A percentile compares a stretch with the other conserved stretches of the same genome.
Evolutionary conservation across 2,329 filamentous ascomycete genomes (phyloP).

Genomic region (Trichoderma cornu-damae): DNA sequence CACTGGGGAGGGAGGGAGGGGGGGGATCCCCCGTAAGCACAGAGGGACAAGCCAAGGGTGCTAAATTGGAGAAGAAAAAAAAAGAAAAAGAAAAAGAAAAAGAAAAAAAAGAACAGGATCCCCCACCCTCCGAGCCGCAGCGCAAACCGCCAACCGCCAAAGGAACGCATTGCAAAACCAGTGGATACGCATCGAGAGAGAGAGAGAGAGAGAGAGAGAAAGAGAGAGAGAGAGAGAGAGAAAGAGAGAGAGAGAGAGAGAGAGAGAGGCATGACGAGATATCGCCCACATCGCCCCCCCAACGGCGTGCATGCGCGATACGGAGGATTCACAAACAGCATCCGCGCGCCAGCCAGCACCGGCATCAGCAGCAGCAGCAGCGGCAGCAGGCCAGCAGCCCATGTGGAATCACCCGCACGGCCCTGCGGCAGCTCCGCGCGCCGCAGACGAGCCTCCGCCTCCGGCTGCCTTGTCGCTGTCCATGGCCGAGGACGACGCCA

Average conservation of each 20-base stretch:
- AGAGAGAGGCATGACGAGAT: conserved; percentile 7
- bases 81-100: too few species aligned
- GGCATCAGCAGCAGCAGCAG: background rate
- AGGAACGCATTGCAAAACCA: too few species aligned
- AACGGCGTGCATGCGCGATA: conserved; percentile 7
- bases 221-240: too few species aligned
- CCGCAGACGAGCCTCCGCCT: conserved; percentile 20
- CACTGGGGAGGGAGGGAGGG: too few species aligned
- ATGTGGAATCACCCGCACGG: conserved; percentile 28
- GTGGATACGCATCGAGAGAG: too few species aligned
- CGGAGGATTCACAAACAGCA: background rate
- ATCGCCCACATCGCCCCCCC: background rate
- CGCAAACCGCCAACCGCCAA: too few species aligned
- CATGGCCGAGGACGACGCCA: conserved; percentile 35
- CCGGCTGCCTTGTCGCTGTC: conserved; percentile 21
- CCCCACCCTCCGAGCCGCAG: too few species aligned
- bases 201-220: background rate
- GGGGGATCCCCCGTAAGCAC: too few species aligned
- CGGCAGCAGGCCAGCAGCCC: background rate
- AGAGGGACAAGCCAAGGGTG: too few species aligned
- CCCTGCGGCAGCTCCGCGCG: conserved; percentile 25
- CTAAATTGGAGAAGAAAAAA: too few species aligned
- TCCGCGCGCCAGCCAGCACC: background rate
- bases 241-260: background rate
- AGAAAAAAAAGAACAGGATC: too few species aligned